A percentile compares a stretch with the other conserved stretches of the same genome.
Evolutionary conservation across 345 rosid genomes (phyloP).

Genomic region (Salix exigua): DNA sequence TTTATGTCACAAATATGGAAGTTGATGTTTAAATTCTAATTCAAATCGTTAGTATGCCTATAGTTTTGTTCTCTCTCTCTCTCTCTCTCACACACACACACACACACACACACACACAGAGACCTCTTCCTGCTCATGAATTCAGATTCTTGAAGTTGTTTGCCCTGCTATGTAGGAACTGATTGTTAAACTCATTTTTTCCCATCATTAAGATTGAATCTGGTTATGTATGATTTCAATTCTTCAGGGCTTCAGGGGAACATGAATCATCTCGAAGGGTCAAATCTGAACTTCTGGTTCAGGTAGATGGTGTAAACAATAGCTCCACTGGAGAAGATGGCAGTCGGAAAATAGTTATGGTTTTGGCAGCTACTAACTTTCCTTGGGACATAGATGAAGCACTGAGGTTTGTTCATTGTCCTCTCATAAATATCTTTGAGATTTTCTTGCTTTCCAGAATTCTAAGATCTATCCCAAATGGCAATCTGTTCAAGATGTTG

Average conservation of each 20-base stretch:
- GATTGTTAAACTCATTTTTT: not conserved
- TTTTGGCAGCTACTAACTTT: slow-evolving; percentile 96
- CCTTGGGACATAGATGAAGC: slow-evolving; percentile 99
- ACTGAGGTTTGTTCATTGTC: slow-evolving; percentile 53
- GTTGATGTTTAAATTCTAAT: no score
- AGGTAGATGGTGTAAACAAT: slow-evolving; percentile 97
- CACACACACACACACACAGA: not conserved
- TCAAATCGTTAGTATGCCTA: no score
- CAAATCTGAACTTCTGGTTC: slow-evolving; percentile 98
- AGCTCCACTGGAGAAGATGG: slow-evolving; percentile 93
- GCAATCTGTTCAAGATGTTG: not conserved
- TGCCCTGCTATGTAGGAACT: not conserved
- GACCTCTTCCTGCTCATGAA: not conserved
- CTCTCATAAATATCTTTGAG: not conserved
- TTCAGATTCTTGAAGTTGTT: not conserved
- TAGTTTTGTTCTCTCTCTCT: not conserved
- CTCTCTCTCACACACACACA: not conserved
- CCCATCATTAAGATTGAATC: not conserved
- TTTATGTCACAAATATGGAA: no score
- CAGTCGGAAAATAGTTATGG: slow-evolving; percentile 95
- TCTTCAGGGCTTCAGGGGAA: slow-evolving; percentile 85
- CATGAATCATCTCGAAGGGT: slow-evolving; percentile 99
- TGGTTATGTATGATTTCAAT: not conserved
- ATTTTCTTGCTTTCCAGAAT: not conserved
- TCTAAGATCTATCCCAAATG: not conserved